These are phyloP conservation scores for Juncus inflexus DNA, from an alignment of 176 grass and related monocot genomes.

Conservation along the genomic window DNA sequence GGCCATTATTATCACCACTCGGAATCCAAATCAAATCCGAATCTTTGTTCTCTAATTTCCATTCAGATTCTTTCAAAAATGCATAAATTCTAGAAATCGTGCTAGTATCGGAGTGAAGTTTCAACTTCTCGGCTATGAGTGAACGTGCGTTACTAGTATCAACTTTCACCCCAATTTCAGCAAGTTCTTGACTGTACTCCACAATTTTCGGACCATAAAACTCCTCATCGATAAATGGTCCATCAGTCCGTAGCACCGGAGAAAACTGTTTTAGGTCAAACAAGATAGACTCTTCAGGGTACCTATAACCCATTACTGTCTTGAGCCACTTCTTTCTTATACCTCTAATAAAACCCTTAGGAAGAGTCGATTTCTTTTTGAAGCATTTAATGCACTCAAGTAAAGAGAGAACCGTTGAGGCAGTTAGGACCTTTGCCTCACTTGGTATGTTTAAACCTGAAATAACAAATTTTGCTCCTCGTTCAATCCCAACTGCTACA, in stretches of 20 bases:
- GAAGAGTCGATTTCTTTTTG: not conserved
- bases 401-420: slow-evolving; percentile 30
- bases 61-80: slow-evolving; percentile 38
- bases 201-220: slow-evolving; percentile 41
- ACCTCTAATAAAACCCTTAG: slow-evolving; percentile 28
- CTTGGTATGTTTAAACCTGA: slow-evolving; percentile 42
- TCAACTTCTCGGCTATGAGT: slow-evolving; percentile 42
- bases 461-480: slow-evolving; percentile 38
- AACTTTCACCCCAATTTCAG: slow-evolving; percentile 39
- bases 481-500: slow-evolving; percentile 32
- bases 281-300: slow-evolving; percentile 42
- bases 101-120: slow-evolving; percentile 29
- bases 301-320: slow-evolving; percentile 44
- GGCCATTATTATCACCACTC: slow-evolving; percentile 13
- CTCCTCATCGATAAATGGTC: slow-evolving; percentile 64
- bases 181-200: slow-evolving; percentile 33
- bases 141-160: slow-evolving; percentile 22
- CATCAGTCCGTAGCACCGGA: slow-evolving; percentile 33
- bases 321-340: slow-evolving; percentile 51
- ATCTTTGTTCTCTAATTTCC: slow-evolving; percentile 25
- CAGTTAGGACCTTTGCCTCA: slow-evolving; percentile 26
- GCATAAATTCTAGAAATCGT: slow-evolving; percentile 54
- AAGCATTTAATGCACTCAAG: slow-evolving; percentile 34
- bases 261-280: slow-evolving; percentile 42
- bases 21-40: slow-evolving; percentile 61